Evolutionary conservation across 78 protist genomes (phyloP).

Genomic region (Goniomonas avonlea): DNA sequence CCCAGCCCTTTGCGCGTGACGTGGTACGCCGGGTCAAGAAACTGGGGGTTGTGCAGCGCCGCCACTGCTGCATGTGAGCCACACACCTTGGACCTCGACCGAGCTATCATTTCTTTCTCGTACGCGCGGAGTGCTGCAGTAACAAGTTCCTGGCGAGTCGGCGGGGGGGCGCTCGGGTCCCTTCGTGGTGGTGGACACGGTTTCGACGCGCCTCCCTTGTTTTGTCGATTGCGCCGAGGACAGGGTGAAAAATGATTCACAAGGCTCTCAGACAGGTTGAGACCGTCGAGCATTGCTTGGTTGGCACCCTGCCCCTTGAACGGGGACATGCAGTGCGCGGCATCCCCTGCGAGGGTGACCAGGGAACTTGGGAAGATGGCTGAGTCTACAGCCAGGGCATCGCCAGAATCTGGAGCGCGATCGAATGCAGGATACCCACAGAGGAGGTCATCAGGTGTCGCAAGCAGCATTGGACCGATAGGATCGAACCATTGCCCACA

Average conservation of each 20-base stretch:
- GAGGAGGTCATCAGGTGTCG: not conserved
- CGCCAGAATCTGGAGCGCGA: not conserved
- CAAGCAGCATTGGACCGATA: not conserved
- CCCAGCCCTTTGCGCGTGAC: too few relatives aligned
- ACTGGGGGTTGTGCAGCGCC: too few relatives aligned
- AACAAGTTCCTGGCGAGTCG: too few relatives aligned
- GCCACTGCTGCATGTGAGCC: too few relatives aligned
- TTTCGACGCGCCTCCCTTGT: too few relatives aligned
- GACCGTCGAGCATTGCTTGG: slow-evolving; percentile 35
- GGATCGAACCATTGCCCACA: not conserved
- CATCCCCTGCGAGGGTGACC: slow-evolving; percentile 28
- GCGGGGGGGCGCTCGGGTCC: too few relatives aligned
- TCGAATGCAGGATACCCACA: slow-evolving; percentile 30
- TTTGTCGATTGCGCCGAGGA: too few relatives aligned
- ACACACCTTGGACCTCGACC: not conserved
- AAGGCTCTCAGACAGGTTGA: not conserved
- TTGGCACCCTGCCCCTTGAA: slow-evolving; percentile 42
- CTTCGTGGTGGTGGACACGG: too few relatives aligned
- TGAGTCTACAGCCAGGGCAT: not conserved
- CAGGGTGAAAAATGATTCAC: too few relatives aligned
- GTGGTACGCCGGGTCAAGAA: too few relatives aligned
- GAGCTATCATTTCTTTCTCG: not conserved
- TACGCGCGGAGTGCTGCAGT: not conserved
- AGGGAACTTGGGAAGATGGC: not conserved
- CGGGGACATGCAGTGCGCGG: slow-evolving; percentile 36